phyloP scores from a whole-genome alignment of 345 rosid species.

The Gossypium anomalum region DNA sequence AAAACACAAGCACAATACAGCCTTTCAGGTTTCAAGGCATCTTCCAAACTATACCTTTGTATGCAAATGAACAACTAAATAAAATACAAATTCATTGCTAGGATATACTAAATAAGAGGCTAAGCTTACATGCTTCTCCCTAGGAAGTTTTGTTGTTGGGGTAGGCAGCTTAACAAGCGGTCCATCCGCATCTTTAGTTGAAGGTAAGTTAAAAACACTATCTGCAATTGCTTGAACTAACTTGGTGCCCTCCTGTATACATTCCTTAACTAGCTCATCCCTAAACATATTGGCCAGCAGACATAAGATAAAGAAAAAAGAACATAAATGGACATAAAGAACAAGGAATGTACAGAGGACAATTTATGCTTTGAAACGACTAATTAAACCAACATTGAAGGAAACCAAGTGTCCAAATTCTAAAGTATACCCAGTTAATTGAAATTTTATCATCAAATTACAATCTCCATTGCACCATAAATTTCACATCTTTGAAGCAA shows the following conservation, averaged over 20 bases:
- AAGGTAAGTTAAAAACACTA: slow-evolving; percentile 63
- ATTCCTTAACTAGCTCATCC: slow-evolving; percentile 59
- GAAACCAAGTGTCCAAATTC: neutral
- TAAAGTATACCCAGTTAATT: neutral
- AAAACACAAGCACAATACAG: slow-evolving; percentile 12
- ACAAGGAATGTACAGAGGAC: neutral
- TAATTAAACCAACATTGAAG: neutral
- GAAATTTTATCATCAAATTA: neutral
- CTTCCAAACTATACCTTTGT: neutral
- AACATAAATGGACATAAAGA: slow-evolving; percentile 10
- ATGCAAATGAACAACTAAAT: neutral
- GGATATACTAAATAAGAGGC: neutral
- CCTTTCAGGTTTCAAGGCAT: neutral
- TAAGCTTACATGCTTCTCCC: slow-evolving; percentile 71
- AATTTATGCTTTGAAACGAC: neutral
- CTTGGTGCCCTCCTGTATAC: slow-evolving; percentile 55
- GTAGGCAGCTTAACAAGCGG: slow-evolving; percentile 77
- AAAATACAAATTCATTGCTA: neutral
- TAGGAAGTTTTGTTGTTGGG: slow-evolving; percentile 67
- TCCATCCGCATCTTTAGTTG: slow-evolving; percentile 70
- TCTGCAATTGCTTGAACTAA: slow-evolving; percentile 70
- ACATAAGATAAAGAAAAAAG: neutral
- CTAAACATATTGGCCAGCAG: slow-evolving; percentile 26
- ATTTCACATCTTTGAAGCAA: neutral
- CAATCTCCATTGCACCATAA: neutral